Percentiles rank a stretch among this genome's conserved stretches.
Evolutionary conservation across 129 eudicot genomes (phyloP).

Genomic region (Helianthus tuberosus): DNA sequence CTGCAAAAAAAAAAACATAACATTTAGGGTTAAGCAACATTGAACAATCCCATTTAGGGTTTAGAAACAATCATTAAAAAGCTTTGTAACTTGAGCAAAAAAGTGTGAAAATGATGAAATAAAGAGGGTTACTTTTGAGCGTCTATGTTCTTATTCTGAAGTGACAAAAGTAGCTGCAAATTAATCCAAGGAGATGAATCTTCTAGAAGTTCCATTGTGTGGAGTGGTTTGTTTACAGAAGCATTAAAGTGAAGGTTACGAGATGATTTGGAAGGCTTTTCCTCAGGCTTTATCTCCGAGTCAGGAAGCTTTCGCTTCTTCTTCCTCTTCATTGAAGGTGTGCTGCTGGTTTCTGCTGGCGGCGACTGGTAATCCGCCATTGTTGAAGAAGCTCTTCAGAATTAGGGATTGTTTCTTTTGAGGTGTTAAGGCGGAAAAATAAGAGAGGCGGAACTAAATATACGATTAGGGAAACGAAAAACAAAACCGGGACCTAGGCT

Average conservation of each 20-base stretch:
- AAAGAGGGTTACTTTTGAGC: conserved; percentile 39
- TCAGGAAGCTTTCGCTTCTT: conserved; percentile 43
- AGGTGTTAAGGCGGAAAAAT: no score
- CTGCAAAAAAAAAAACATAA: conserved; percentile 42
- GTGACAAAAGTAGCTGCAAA: conserved; percentile 60
- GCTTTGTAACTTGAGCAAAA: no score
- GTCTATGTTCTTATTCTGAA: conserved; percentile 49
- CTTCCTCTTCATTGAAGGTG: conserved; percentile 33
- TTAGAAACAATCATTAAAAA: no score
- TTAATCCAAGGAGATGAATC: conserved; percentile 61
- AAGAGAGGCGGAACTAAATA: no score
- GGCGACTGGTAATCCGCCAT: conserved; percentile 49
- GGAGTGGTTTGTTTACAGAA: conserved; percentile 12
- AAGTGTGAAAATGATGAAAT: background rate
- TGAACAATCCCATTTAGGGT: no score
- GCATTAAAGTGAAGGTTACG: conserved; percentile 28
- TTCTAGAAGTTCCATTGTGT: conserved; percentile 10
- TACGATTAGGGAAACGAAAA: no score
- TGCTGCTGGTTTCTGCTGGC: conserved; percentile 28
- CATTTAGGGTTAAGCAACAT: background rate
- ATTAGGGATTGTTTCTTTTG: conserved; percentile 26
- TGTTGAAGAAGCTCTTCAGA: background rate
- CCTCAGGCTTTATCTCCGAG: conserved; percentile 19
- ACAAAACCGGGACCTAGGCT: no score
- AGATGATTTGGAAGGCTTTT: conserved; percentile 42